phyloP scores from a whole-genome alignment of 441 rosid genomes.

The Adansonia grandidieri region DNA sequence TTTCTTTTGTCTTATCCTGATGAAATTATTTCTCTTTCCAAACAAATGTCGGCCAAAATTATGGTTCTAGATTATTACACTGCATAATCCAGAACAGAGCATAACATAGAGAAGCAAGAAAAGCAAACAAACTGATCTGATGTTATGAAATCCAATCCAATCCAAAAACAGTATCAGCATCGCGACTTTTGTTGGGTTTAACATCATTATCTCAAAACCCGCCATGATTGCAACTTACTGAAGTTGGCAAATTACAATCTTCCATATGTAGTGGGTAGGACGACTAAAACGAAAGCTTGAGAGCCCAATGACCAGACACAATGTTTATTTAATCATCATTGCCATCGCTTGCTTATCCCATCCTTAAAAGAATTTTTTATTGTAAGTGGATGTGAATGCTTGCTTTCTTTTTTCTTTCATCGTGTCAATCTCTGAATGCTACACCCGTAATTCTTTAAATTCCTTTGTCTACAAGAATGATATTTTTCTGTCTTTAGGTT shows the following conservation, averaged over 20 bases:
- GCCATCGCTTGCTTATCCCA: background rate
- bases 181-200: background rate
- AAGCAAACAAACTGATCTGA: background rate
- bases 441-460: background rate
- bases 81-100: background rate
- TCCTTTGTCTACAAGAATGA: conserved; percentile 22
- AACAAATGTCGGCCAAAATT: background rate
- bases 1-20: background rate
- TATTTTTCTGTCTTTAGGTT: background rate
- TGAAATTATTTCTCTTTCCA: background rate
- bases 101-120: background rate
- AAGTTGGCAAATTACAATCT: conserved; percentile 9
- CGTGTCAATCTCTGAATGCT: conserved; percentile 15
- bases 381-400: conserved; percentile 12
- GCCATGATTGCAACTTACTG: conserved; percentile 13
- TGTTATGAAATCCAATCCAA: background rate
- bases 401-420: conserved; percentile 21
- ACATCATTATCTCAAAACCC: conserved; percentile 16
- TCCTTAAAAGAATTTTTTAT: background rate
- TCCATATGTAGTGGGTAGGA: background rate
- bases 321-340: background rate
- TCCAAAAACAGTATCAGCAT: background rate
- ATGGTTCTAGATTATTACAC: background rate
- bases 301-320: background rate
- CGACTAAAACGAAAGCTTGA: conserved; percentile 5